These are phyloP conservation scores for Panellus pusillus DNA, from an alignment of 768 basidiomycete species.

Conservation along the genomic window DNA sequence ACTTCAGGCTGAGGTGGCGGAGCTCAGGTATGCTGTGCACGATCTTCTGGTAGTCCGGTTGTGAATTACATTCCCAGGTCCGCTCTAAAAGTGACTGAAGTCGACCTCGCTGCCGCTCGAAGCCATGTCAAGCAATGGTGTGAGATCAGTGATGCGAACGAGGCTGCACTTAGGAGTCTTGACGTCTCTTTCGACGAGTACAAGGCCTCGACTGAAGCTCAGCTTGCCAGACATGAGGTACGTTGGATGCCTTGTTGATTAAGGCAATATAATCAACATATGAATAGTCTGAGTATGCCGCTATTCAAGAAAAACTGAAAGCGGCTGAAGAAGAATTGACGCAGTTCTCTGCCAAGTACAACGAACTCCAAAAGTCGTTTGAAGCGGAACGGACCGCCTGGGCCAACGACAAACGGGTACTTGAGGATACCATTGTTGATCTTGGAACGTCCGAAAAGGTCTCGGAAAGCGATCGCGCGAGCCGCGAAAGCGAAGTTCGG, in stretches of 20 bases:
- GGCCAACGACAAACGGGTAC: constrained; percentile 74
- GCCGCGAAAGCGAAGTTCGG: constrained; percentile 66
- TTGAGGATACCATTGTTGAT: constrained; percentile 82
- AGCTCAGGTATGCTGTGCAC: constrained; percentile 59
- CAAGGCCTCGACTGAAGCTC: constrained; percentile 68
- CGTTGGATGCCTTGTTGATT: constrained; percentile 12
- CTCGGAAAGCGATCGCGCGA: constrained; percentile 60
- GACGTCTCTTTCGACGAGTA: constrained; percentile 80
- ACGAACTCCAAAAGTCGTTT: constrained; percentile 61
- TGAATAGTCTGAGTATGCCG: constrained; percentile 23
- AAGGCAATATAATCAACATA: background rate
- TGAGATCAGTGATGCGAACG: constrained; percentile 81
- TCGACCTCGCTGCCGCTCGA: constrained; percentile 70
- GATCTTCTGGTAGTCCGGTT: background rate
- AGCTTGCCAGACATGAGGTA: constrained; percentile 69
- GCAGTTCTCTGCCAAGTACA: constrained; percentile 47
- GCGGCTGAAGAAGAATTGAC: constrained; percentile 54
- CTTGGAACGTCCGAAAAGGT: constrained; percentile 73
- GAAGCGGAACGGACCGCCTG: constrained; percentile 72
- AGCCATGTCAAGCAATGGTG: constrained; percentile 83
- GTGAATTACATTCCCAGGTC: constrained; percentile 42
- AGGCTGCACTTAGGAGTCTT: constrained; percentile 69
- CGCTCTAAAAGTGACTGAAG: constrained; percentile 72
- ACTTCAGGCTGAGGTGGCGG: constrained; percentile 81
- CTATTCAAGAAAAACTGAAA: constrained; percentile 62